A percentile compares a stretch with the other conserved stretches of the same genome.
Conservation (phyloP, 495 filamentous ascomycete species). For the Xylaria scruposa region DNA sequence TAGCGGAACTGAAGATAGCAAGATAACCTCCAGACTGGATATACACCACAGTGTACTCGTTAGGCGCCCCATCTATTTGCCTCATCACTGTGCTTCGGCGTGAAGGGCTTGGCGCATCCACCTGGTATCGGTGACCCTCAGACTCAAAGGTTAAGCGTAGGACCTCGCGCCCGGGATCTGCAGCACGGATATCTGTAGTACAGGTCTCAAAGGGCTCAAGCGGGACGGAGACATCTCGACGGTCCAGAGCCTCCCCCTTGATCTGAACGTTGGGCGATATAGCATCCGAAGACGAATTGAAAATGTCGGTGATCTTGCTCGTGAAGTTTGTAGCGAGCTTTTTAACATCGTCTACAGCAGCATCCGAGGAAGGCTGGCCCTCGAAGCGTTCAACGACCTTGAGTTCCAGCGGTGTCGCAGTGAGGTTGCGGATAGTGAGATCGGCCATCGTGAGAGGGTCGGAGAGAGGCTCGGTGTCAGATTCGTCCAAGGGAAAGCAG, state of each 20-base stretch:
- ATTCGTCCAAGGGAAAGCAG: slow-evolving; percentile 6
- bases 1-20: slow-evolving; percentile 75
- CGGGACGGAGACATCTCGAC: slow-evolving; percentile 44
- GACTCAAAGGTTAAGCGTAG: slow-evolving; percentile 55
- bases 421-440: slow-evolving; percentile 88
- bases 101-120: slow-evolving; percentile 46
- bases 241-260: slow-evolving; percentile 35
- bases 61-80: slow-evolving; percentile 36
- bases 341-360: slow-evolving; percentile 21
- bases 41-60: slow-evolving; percentile 76
- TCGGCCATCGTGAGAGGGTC: slow-evolving; percentile 40
- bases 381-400: slow-evolving; percentile 78
- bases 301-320: slow-evolving; percentile 59
- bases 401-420: slow-evolving; percentile 72
- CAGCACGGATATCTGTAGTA: slow-evolving; percentile 42
- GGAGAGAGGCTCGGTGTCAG: slow-evolving; percentile 23
- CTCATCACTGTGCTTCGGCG: slow-evolving; percentile 45
- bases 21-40: slow-evolving; percentile 68
- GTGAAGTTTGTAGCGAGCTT: slow-evolving; percentile 55
- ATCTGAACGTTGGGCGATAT: slow-evolving; percentile 35
- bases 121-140: slow-evolving; percentile 47
- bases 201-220: slow-evolving; percentile 48
- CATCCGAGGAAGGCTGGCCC: slow-evolving; percentile 40
- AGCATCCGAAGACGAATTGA: slow-evolving; percentile 32
- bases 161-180: slow-evolving; percentile 46